Evolutionary conservation across 495 filamentous ascomycete genomes (phyloP), one percentile per base, ranked within the genome.

Genomic region (Echria macrotheca): DNA sequence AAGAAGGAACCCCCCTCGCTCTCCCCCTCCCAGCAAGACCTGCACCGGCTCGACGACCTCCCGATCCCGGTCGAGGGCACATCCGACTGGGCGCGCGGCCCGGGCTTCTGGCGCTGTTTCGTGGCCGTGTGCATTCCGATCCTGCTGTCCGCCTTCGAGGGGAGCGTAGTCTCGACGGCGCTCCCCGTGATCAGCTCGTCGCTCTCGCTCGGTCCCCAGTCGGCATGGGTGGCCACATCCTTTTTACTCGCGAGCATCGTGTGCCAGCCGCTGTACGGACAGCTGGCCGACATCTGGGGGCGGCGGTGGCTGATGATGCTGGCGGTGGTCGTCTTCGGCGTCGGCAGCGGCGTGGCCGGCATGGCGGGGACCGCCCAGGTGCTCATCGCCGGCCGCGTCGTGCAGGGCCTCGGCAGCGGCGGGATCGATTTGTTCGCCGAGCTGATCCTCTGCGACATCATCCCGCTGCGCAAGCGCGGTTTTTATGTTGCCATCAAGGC

Each of bases 341-440:
- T 69, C 8, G 77, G 75, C 10, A 68, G 71, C 8, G 66, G 68
- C 5, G 59, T 79, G 15, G 63, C 67, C 11, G 70, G 69, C 2
- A 54, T 43, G 11, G 61, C 69, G 6, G 53, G 45, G 2, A 65
- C 44, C 29, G 62, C 66, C 4, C 59, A 53, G 0, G 85, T 89
- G 76, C 72, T 94, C 39, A 77, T 95, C 37, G 72, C 78, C 1
- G 89, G 87, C 8, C 70, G 89, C 58, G 80, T 84, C 0, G 70
- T 95, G 31, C 89, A 95, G 60, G 89, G 89, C 40, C 67, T 84
- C 18, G 89, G 89, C 5, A 87, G 84, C 19, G 89, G 90, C 38
- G 90, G 89, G 87, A 57, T 69, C 32, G 64, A 66, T 18, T 47
- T 68, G 40, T 66, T 65, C 40, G 64, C 63, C n/a, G 63, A 66